A percentile compares a stretch with the other conserved stretches of the same genome.
Evolutionary conservation across 805 yeast genomes (phyloP).

Genomic region (Metschnikowia koreensis): DNA sequence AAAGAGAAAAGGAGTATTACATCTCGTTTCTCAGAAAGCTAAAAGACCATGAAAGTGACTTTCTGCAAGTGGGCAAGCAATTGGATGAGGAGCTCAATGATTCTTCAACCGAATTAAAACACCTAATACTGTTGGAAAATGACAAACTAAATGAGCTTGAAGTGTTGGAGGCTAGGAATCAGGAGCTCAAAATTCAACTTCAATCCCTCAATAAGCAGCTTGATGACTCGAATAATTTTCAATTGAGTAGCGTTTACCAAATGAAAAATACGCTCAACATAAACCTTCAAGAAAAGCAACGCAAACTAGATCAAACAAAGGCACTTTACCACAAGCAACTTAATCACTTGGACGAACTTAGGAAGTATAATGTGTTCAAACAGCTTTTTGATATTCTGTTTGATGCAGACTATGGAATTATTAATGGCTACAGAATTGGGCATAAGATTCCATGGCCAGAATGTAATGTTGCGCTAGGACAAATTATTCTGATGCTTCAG

Average conservation of each 20-base stretch:
- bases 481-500: conserved; percentile 64
- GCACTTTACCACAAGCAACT: conserved; percentile 61
- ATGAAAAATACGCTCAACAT: conserved; percentile 56
- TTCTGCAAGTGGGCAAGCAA: conserved; percentile 25
- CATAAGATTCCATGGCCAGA: conserved; percentile 82
- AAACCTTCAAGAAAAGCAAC: conserved; percentile 48
- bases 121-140: conserved; percentile 40
- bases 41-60: conserved; percentile 38
- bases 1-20: conserved; percentile 77
- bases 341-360: conserved; percentile 64
- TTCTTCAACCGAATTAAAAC: conserved; percentile 36
- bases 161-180: conserved; percentile 41
- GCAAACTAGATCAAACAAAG: conserved; percentile 61
- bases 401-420: conserved; percentile 70
- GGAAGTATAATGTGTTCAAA: conserved; percentile 77
- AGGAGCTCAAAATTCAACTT: conserved; percentile 49
- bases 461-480: conserved; percentile 89
- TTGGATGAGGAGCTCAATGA: conserved; percentile 7
- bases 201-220: conserved; percentile 41
- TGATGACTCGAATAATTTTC: conserved; percentile 31
- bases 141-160: conserved; percentile 31
- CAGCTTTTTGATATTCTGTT: conserved; percentile 82
- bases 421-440: conserved; percentile 84
- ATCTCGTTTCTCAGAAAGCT: conserved; percentile 69
- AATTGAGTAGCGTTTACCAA: conserved; percentile 47